These are phyloP conservation scores for Sphaceloma murrayae DNA, from an alignment of 2,329 filamentous ascomycete genomes.

Conservation along the genomic window DNA sequence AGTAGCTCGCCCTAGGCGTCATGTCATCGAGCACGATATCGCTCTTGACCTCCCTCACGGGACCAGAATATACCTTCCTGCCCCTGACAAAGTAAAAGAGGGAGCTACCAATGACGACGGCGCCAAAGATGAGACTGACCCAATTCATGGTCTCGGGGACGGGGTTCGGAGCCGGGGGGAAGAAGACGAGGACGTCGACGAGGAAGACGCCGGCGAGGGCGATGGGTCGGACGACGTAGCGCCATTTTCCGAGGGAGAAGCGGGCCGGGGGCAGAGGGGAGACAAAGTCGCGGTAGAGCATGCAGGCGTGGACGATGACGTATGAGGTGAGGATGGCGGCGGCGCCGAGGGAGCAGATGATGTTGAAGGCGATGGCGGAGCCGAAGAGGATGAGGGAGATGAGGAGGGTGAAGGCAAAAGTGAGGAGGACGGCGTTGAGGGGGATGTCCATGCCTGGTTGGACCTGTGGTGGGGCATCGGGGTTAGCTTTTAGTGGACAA, in stretches of 20 bases:
- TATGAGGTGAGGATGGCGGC: conserved; percentile 21
- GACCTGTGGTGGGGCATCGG: too few relatives aligned
- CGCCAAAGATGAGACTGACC: conserved; percentile 24
- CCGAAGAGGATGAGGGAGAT: conserved; percentile 22
- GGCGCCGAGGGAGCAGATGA: conserved; percentile 20
- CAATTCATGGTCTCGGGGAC: conserved; percentile 25
- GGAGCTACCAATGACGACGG: conserved; percentile 17
- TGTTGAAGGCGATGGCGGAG: conserved; percentile 22
- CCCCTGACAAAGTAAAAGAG: conserved; percentile 18
- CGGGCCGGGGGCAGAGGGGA: conserved; percentile 19
- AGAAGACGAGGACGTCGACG: conserved; percentile 20
- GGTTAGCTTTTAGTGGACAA: too few relatives aligned
- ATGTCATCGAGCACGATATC: conserved; percentile 8
- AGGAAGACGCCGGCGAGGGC: conserved; percentile 18
- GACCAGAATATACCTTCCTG: conserved; percentile 20
- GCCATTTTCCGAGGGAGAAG: conserved; percentile 21
- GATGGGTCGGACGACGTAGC: conserved; percentile 18
- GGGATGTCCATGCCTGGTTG: conserved; percentile 22
- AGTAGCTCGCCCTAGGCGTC: conserved; percentile 4
- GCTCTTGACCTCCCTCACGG: conserved; percentile 17
- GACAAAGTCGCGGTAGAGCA: conserved; percentile 19
- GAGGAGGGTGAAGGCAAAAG: conserved; percentile 20
- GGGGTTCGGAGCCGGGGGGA: conserved; percentile 20
- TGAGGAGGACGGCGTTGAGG: conserved; percentile 19
- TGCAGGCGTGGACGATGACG: conserved; percentile 19